These are phyloP conservation scores for Teratosphaeriaceae sp. DNA, from an alignment of 2,329 filamentous ascomycete species.

Conservation along the genomic window DNA sequence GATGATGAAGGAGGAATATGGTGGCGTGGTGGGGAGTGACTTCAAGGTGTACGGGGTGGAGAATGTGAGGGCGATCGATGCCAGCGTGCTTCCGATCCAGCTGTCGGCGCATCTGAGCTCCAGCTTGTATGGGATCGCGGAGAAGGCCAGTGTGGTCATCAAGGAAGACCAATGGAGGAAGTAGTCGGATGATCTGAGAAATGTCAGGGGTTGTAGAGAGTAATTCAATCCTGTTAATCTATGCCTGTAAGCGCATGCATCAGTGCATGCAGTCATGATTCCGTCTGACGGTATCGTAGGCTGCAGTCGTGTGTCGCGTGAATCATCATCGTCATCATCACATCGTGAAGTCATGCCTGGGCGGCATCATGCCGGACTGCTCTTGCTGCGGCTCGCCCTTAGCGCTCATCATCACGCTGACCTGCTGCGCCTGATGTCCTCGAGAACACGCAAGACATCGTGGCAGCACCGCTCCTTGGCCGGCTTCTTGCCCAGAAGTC, in stretches of 20 bases:
- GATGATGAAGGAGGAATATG: slow-evolving; percentile 24
- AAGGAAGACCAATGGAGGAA: slow-evolving; percentile 5
- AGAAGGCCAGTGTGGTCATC: slow-evolving; percentile 13
- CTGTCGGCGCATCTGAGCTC: slow-evolving; percentile 8
- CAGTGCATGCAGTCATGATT: too few relatives aligned
- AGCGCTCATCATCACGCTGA: background rate
- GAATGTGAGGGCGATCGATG: slow-evolving; percentile 16
- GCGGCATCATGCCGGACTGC: too few relatives aligned
- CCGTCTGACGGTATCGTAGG: too few relatives aligned
- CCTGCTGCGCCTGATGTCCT: slow-evolving; percentile 21
- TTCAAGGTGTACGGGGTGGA: slow-evolving; percentile 16
- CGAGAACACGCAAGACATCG: slow-evolving; percentile 33
- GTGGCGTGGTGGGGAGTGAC: slow-evolving; percentile 17
- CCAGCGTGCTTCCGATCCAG: slow-evolving; percentile 17
- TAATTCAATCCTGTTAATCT: too few relatives aligned
- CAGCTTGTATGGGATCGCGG: slow-evolving; percentile 15
- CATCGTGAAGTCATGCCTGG: background rate
- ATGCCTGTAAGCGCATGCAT: too few relatives aligned
- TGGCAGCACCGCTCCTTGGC: slow-evolving; percentile 45
- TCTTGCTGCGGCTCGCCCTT: too few relatives aligned
- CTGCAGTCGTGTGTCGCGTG: too few relatives aligned
- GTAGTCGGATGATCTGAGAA: too few relatives aligned
- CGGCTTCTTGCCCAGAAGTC: slow-evolving; percentile 43
- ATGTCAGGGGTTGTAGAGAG: too few relatives aligned
- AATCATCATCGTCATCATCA: background rate